Conservation (phyloP, 208 protist species). For the Leishmania arabica region DNA sequence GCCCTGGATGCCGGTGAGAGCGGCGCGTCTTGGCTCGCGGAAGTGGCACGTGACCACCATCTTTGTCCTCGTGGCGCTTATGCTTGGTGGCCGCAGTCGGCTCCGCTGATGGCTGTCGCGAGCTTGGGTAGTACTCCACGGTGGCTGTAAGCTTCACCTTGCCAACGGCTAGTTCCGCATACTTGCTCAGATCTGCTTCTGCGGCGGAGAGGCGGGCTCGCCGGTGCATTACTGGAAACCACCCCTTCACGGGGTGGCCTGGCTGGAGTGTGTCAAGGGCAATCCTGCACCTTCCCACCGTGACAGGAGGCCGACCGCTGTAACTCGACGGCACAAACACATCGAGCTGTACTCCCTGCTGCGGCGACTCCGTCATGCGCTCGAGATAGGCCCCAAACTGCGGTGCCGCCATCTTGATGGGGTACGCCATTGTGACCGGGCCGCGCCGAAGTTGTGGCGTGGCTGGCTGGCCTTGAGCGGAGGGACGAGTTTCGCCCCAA, state of each 20-base stretch:
- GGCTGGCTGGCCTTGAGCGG: constrained; percentile 56
- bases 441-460: constrained; percentile 64
- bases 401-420: constrained; percentile 61
- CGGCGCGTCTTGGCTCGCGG: constrained; percentile 30
- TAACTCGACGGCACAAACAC: constrained; percentile 86
- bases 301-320: constrained; percentile 62
- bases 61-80: constrained; percentile 16
- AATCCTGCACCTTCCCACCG: constrained; percentile 67
- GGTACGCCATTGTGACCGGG: constrained; percentile 62
- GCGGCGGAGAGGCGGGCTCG: constrained; percentile 9
- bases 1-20: constrained; percentile 15
- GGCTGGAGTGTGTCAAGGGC: constrained; percentile 47
- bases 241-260: constrained; percentile 52
- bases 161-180: constrained; percentile 33
- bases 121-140: constrained; percentile 44
- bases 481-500: constrained; percentile 74
- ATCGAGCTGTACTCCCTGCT: constrained; percentile 67
- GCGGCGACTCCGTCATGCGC: constrained; percentile 57
- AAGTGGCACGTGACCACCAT: constrained; percentile 1
- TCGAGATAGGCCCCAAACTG: constrained; percentile 66
- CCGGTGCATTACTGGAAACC: constrained; percentile 71
- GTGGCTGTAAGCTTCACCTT: constrained; percentile 61
- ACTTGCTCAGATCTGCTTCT: background rate
- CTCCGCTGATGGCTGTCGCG: background rate
- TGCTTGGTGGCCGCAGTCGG: constrained; percentile 16